phyloP scores from a whole-genome alignment of 495 filamentous ascomycete genomes.

The Pyrenula aspistea region DNA sequence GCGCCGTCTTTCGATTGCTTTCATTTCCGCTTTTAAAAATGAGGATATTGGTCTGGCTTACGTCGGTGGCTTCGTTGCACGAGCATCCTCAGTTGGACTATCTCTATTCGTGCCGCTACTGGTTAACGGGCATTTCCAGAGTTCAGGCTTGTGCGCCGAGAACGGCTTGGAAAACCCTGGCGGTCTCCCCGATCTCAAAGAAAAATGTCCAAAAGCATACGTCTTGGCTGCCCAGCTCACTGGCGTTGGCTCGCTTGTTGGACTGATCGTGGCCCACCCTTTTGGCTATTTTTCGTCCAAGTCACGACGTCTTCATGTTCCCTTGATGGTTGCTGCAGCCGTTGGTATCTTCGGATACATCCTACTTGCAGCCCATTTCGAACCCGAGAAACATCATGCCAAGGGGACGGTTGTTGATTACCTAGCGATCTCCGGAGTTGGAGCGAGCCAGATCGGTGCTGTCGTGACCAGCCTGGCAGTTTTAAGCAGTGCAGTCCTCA shows the following conservation, averaged over 20 bases:
- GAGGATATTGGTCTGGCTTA: slow-evolving; percentile 75
- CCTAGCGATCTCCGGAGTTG: slow-evolving; percentile 64
- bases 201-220: slow-evolving; percentile 74
- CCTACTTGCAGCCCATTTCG: slow-evolving; percentile 57
- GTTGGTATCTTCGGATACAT: slow-evolving; percentile 68
- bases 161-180: slow-evolving; percentile 36
- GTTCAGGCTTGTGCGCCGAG: slow-evolving; percentile 63
- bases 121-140: slow-evolving; percentile 79
- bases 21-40: slow-evolving; percentile 62
- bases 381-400: slow-evolving; percentile 35
- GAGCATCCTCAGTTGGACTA: slow-evolving; percentile 91
- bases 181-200: slow-evolving; percentile 51
- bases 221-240: slow-evolving; percentile 72
- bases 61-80: slow-evolving; percentile 86
- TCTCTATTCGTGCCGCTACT: slow-evolving; percentile 88
- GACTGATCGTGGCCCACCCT: slow-evolving; percentile 69
- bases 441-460: slow-evolving; percentile 84
- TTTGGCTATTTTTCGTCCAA: slow-evolving; percentile 72
- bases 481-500: slow-evolving; percentile 64
- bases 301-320: slow-evolving; percentile 50
- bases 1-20: slow-evolving; percentile 44
- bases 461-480: slow-evolving; percentile 89
- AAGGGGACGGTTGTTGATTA: slow-evolving; percentile 57
- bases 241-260: slow-evolving; percentile 76
- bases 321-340: slow-evolving; percentile 57